Evolutionary conservation across 805 yeast genomes (phyloP).

Genomic region (Myxozyma neotropica): DNA sequence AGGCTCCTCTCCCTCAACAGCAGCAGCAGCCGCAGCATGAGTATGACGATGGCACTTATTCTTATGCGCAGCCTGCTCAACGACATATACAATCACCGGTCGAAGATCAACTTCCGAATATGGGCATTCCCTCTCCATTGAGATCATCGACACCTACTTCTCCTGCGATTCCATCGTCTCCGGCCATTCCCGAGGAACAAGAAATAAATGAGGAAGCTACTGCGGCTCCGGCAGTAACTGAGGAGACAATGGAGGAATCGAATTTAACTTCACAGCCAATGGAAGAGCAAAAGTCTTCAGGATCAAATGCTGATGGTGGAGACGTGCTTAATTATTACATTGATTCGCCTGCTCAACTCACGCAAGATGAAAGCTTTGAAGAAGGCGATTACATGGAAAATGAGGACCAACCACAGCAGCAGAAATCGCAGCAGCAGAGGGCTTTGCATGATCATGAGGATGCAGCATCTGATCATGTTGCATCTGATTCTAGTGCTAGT

Average conservation of each 20-base stretch:
- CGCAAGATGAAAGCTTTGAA: not conserved
- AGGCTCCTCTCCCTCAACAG: not conserved
- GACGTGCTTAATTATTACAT: not conserved
- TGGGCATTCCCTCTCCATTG: not conserved
- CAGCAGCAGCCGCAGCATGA: conserved; percentile 4
- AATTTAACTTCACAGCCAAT: not conserved
- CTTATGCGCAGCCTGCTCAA: not conserved
- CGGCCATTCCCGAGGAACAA: not conserved
- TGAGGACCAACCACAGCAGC: not conserved
- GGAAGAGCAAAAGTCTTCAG: not conserved
- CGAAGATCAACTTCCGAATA: not conserved
- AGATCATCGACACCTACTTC: not conserved
- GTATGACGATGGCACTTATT: not conserved
- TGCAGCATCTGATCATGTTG: not conserved
- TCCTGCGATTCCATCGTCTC: not conserved
- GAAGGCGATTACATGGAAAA: not conserved
- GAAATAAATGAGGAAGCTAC: no score
- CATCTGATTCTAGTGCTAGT: conserved; percentile 13
- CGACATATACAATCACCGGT: no score
- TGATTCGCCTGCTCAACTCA: not conserved
- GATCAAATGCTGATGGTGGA: not conserved
- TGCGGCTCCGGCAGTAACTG: not conserved
- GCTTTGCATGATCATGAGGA: not conserved
- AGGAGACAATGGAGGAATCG: not conserved
- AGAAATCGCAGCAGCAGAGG: not conserved